Evolutionary conservation across 139 green algal genomes (phyloP), one percentile per base, ranked within the genome.

Genomic region (Edaphochlamys debaryana): DNA sequence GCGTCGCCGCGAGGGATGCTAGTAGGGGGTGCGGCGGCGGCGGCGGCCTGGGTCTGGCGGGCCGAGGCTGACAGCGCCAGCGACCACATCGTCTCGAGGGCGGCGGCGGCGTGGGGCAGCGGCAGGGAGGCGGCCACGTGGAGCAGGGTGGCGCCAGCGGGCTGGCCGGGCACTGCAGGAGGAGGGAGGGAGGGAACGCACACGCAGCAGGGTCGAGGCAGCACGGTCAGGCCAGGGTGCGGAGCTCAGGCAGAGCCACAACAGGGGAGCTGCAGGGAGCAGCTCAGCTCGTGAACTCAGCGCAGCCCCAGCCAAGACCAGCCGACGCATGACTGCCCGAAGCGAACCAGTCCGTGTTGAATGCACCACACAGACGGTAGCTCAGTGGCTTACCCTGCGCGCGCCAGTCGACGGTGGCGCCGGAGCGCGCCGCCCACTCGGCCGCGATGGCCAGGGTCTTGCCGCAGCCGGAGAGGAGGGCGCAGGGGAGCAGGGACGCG

Each of bases 41-140:
- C 45, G 45, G 45, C 45, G 13, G 9, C 45, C 11, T 13, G 9
- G 40, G 62, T 42, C 42, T 62, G 32, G 13, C 48, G 19, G 37
- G 30, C 36, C 32, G 2, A 29, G 54, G 4, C 17, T 7, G 63
- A 48, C 30, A 34, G 37, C 15, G 76, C 76, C 32, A 82, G 76
- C 38, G n/a, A 19, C 76, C 76, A 82, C 19, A 84, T 36, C 36
- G 17, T 27, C 32, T 56, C 66, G 27, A 84, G 67, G 27, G 63
- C 52, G 17, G 38, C n/a, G 38, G 58, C 17, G 36, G 66, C 48
- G 13, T 32, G 4, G 48, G 34, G 36, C 25, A 34, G 45, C 37
- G 78, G 78, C 66, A 84, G 66, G 36, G 64, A 67, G 15, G 67
- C 66, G 0, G 66, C 66, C 66, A 84, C 42, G 50, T 84, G 78